A percentile compares a stretch with the other conserved stretches of the same genome.
Conservation (phyloP, 1,284 basidiomycete genomes). For the Rhodotorula sp. region DNA sequence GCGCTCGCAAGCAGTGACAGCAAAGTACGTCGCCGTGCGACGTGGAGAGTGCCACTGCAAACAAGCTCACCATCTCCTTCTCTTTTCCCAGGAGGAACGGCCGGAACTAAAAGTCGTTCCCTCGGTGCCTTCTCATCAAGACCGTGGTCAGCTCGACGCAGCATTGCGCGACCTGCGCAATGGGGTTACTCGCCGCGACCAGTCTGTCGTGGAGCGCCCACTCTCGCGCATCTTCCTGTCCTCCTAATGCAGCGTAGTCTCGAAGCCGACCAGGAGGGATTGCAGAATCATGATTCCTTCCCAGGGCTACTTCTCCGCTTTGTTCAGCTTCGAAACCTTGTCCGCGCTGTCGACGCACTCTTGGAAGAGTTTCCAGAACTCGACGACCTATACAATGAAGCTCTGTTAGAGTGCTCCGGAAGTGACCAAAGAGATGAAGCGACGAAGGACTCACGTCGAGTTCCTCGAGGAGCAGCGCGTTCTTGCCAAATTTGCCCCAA, state of each 20-base stretch:
- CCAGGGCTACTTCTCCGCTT: not conserved
- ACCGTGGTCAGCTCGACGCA: constrained; percentile 72
- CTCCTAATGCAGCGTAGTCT: not conserved
- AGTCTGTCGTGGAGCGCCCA: constrained; percentile 52
- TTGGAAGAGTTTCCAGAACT: constrained; percentile 66
- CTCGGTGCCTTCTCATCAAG: constrained; percentile 55
- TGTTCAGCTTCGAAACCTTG: constrained; percentile 44
- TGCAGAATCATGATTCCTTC: not conserved
- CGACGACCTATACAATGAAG: constrained; percentile 55
- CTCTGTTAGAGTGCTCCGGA: not conserved
- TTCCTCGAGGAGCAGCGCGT: constrained; percentile 66
- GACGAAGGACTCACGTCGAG: constrained; percentile 52
- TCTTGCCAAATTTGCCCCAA: constrained; percentile 57
- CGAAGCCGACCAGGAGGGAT: not conserved
- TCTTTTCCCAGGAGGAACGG: not conserved
- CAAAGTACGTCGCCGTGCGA: too few species aligned
- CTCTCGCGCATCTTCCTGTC: constrained; percentile 69
- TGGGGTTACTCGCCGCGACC: constrained; percentile 52
- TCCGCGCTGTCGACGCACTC: constrained; percentile 62
- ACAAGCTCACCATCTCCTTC: too few species aligned
- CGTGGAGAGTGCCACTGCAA: too few species aligned
- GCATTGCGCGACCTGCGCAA: constrained; percentile 76
- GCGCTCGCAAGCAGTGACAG: too few species aligned
- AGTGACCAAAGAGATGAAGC: not conserved
- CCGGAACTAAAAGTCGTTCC: not conserved